A percentile compares a stretch with the other conserved stretches of the same genome.
Conservation (phyloP, 2,329 filamentous ascomycete species). For the Aureobasidium melanogenum region DNA sequence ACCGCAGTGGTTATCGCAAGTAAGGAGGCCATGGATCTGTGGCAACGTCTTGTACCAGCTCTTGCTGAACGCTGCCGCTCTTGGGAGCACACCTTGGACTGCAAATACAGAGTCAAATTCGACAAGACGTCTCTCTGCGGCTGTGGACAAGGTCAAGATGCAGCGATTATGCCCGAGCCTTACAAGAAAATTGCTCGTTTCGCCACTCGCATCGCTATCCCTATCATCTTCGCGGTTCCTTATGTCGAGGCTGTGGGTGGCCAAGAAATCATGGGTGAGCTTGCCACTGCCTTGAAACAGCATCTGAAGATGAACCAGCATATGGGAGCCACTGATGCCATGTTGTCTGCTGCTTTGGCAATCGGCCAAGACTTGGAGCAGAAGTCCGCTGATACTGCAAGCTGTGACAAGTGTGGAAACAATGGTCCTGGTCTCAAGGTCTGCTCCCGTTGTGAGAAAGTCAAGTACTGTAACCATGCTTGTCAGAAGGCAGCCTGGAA, state of each 20-base stretch:
- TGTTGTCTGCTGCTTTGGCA: background rate
- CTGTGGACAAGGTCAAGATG: slow-evolving; percentile 24
- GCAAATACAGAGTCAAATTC: slow-evolving; percentile 22
- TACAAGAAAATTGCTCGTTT: background rate
- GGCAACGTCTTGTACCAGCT: slow-evolving; percentile 26
- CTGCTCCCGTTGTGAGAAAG: slow-evolving; percentile 24
- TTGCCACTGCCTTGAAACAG: background rate
- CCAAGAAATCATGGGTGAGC: background rate
- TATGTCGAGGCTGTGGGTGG: background rate
- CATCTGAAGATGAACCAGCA: background rate
- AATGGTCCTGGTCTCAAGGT: background rate
- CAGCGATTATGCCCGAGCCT: background rate
- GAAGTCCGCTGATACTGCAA: background rate
- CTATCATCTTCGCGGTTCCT: background rate
- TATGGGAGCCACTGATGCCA: background rate
- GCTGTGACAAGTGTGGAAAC: slow-evolving; percentile 4
- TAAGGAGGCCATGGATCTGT: slow-evolving; percentile 22
- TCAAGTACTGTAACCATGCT: slow-evolving; percentile 25
- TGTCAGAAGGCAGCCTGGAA: slow-evolving; percentile 29
- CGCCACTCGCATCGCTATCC: slow-evolving; percentile 10
- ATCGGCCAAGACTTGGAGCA: background rate
- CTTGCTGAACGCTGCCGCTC: slow-evolving; percentile 30
- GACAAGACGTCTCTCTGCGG: slow-evolving; percentile 21
- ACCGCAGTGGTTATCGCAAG: background rate
- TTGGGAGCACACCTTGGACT: slow-evolving; percentile 29